Conservation (phyloP, 2,329 filamentous ascomycete genomes). For the Hypocrella siamensis region DNA sequence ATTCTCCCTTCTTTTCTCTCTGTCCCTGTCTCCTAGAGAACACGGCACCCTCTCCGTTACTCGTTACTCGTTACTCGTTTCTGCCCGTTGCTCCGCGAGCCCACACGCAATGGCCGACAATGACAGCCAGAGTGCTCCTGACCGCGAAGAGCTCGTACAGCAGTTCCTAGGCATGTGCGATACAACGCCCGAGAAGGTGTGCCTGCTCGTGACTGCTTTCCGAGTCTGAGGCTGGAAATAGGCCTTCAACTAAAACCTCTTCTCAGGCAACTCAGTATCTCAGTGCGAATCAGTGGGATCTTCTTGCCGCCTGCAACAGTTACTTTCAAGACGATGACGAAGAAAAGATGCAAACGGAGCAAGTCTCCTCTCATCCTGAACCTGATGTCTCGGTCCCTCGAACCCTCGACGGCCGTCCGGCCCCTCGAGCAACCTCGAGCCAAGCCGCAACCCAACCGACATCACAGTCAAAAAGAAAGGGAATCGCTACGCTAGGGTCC, state of each 20-base stretch:
- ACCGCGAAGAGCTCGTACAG: constrained; percentile 3
- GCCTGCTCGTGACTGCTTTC: background rate
- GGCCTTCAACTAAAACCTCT: background rate
- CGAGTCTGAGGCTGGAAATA: background rate
- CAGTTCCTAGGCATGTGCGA: constrained; percentile 3
- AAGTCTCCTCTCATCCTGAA: constrained; percentile 1
- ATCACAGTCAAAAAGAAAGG: constrained; percentile 35
- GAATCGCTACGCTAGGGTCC: constrained; percentile 45
- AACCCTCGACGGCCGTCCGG: constrained; percentile 47
- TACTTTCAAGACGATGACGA: constrained; percentile 46
- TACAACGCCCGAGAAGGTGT: constrained; percentile 3
- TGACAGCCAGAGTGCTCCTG: constrained; percentile 1
- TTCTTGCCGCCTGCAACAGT: constrained; percentile 43
- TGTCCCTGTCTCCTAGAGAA: no score
- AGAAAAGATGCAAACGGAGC: constrained; percentile 20
- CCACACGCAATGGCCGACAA: constrained; percentile 1
- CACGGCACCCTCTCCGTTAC: no score
- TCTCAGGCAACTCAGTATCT: constrained; percentile 52
- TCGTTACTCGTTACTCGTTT: no score
- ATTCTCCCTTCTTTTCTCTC: no score
- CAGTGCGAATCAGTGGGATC: constrained; percentile 47
- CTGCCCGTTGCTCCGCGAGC: no score
- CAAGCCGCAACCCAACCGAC: constrained; percentile 16
- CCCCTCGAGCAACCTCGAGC: constrained; percentile 21
- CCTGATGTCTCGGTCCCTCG: constrained; percentile 42